Conservation (phyloP, 495 filamentous ascomycete species). For the Bacidia gigantensis region DNA sequence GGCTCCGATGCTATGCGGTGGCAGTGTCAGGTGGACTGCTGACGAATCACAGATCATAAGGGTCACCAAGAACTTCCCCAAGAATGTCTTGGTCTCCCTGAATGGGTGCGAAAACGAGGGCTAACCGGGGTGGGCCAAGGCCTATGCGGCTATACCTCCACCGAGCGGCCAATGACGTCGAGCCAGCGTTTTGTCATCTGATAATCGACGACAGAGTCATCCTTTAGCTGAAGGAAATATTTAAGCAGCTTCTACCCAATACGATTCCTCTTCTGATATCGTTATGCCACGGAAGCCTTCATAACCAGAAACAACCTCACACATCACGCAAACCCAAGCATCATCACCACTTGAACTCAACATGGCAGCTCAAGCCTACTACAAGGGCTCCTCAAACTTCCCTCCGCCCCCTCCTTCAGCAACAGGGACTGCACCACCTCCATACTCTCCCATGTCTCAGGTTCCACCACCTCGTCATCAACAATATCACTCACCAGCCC, state of each 20-base stretch:
- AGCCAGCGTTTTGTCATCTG: neutral
- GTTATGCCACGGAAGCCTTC: no score
- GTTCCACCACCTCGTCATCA: slow-evolving; percentile 9
- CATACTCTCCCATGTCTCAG: slow-evolving; percentile 11
- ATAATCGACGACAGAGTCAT: neutral
- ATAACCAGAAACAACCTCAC: neutral
- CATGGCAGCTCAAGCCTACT: slow-evolving; percentile 18
- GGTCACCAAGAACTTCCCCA: neutral
- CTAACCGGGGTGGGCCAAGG: no score
- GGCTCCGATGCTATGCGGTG: neutral
- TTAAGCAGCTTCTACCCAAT: neutral
- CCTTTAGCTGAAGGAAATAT: neutral
- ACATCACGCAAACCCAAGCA: neutral
- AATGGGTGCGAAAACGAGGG: no score
- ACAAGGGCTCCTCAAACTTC: slow-evolving; percentile 13
- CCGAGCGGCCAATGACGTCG: neutral
- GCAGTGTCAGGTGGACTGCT: neutral
- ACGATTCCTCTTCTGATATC: neutral
- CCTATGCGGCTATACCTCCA: no score
- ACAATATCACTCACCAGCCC: slow-evolving; percentile 4
- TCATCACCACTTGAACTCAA: neutral
- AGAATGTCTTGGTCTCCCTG: no score
- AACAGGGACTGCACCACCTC: slow-evolving; percentile 10
- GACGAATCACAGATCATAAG: neutral
- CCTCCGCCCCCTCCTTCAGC: slow-evolving; percentile 13